A percentile compares a stretch with the other conserved stretches of the same genome.
Conservation (phyloP, 2,329 filamentous ascomycete species). For the Exophiala viscosa region DNA sequence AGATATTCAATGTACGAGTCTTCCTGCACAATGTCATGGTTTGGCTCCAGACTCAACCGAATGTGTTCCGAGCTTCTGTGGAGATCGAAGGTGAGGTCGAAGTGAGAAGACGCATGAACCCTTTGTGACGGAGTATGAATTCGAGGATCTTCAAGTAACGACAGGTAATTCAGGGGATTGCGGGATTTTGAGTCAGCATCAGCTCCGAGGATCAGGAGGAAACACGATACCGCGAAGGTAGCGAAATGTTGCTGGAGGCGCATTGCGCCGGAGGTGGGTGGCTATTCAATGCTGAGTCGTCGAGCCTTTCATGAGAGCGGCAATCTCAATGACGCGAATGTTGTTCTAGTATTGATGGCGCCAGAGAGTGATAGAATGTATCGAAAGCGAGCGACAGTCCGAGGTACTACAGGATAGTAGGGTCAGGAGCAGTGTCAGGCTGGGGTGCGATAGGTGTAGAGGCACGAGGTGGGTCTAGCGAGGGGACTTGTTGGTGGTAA, state of each 20-base stretch:
- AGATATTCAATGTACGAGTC: conserved; percentile 72
- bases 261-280: conserved; percentile 21
- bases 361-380: too few species aligned
- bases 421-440: too few species aligned
- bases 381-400: too few species aligned
- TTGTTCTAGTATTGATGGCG: too few species aligned
- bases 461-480: too few species aligned
- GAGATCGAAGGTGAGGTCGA: conserved; percentile 78
- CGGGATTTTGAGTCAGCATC: conserved; percentile 66
- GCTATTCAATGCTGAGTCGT: neutral
- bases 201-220: conserved; percentile 10
- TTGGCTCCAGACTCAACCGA: conserved; percentile 79
- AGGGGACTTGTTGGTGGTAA: too few species aligned
- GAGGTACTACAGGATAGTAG: too few species aligned
- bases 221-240: conserved; percentile 16
- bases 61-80: conserved; percentile 65
- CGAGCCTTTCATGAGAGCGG: neutral
- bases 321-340: neutral
- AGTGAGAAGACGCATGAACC: conserved; percentile 74
- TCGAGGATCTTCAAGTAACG: conserved; percentile 67
- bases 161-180: conserved; percentile 72
- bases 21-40: conserved; percentile 80
- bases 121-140: conserved; percentile 76
- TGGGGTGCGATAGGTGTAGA: too few species aligned
- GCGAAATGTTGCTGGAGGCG: conserved; percentile 24